Conservation (phyloP, 352 stramenopile genomes). For the Blastocystis sp. region DNA sequence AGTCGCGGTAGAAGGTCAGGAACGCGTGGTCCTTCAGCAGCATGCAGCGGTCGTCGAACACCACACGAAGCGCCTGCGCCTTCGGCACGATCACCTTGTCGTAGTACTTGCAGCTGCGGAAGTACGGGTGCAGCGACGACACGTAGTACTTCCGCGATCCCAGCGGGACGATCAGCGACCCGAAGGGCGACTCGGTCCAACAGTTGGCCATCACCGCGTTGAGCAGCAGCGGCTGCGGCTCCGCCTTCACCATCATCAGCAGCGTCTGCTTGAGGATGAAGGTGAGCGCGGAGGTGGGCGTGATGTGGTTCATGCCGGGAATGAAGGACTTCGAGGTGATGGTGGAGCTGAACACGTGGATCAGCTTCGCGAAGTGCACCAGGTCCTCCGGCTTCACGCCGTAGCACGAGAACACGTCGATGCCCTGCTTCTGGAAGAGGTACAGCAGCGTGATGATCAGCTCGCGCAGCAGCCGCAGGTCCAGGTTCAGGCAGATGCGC, state of each 20-base stretch:
- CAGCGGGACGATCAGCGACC: constrained; percentile 26
- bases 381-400: constrained; percentile 45
- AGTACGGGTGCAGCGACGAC: constrained; percentile 59
- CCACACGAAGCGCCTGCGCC: constrained; percentile 59
- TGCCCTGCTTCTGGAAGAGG: constrained; percentile 62
- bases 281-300: constrained; percentile 44
- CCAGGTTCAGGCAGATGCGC: constrained; percentile 64
- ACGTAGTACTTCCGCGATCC: constrained; percentile 41
- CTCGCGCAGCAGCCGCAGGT: constrained; percentile 62
- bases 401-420: constrained; percentile 48
- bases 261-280: constrained; percentile 67
- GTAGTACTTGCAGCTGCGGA: constrained; percentile 31
- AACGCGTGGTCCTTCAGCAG: constrained; percentile 60
- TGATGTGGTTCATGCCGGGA: constrained; percentile 20
- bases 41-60: constrained; percentile 58
- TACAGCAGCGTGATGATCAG: constrained; percentile 66
- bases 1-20: constrained; percentile 64
- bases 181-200: constrained; percentile 47
- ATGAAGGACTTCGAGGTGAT: constrained; percentile 51
- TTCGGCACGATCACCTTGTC: constrained; percentile 60
- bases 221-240: constrained; percentile 17
- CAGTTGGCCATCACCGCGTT: constrained; percentile 29
- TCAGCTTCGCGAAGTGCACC: constrained; percentile 62
- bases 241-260: constrained; percentile 20
- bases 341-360: constrained; percentile 64